Evolutionary conservation across 164 flowering plant genomes (phyloP), one percentile per base, ranked within the genome.

Genomic region (Kalanchoe fedtschenkoi): DNA sequence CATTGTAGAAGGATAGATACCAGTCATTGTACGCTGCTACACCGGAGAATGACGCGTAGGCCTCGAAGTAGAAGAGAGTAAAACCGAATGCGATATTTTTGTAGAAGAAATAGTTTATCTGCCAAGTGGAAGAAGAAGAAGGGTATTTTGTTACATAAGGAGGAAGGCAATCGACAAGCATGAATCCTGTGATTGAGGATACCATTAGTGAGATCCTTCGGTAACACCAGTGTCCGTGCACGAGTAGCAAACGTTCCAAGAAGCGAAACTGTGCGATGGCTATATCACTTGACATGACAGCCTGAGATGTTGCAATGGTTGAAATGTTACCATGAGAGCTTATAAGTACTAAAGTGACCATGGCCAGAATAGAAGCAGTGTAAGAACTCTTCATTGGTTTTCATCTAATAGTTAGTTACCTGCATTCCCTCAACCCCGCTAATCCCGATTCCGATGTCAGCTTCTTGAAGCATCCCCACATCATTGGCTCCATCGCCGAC

Each of bases 401-500:
- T 42, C 46, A 2, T 42, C 14, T 42, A 19, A 42, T 1, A 13
- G 1, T 42, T 42, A 1, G 46, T 59, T 62, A 84, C 86, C 85
- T 85, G 91, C 91, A 86, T 86, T 63, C 92, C 92, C 73, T 86
- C 89, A 43, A 75, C 78, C 1, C 89, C 92, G 65, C 92, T 86
- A 58, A 86, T 86, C 17, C 92, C 92, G 55, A 86, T 59, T 42
- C 92, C 92, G 54, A 86, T 84, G 55, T 86, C 86, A 38, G 89
- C 92, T 74, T 84, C 92, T 70, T 86, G 92, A 68, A 86, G 85
- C 93, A 86, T 86, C 34, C 93, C 89, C 22, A 86, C 93, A 72
- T 86, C 93, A 71, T 86, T 86, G 62, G 89, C 89, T 14, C 93
- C 93, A 78, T 86, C 93, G 43, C 93, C 93, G 58, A 86, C 78